phyloP scores from a whole-genome alignment of 2,329 filamentous ascomycete species.

The Nigrospora sphaerica region DNA sequence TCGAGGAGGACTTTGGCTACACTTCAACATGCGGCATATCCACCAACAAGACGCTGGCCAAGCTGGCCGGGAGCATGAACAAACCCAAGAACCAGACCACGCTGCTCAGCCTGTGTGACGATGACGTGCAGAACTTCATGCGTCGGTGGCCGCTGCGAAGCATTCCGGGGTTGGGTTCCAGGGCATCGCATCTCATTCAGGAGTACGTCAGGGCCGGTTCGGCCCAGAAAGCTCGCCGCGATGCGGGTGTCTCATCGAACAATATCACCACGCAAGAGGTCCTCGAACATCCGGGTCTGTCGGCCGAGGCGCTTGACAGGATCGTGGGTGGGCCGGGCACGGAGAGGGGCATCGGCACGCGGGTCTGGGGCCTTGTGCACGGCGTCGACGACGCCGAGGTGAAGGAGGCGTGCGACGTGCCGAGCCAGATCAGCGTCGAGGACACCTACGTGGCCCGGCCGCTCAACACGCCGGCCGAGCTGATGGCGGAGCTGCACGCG shows the following conservation, averaged over 20 bases:
- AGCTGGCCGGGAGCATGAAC: conserved; percentile 74
- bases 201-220: conserved; percentile 43
- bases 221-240: conserved; percentile 49
- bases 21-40: conserved; percentile 84
- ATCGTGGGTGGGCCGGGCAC: conserved; percentile 64
- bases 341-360: conserved; percentile 63
- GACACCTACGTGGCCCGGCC: conserved; percentile 72
- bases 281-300: conserved; percentile 55
- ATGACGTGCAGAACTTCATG: conserved; percentile 59
- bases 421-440: conserved; percentile 88
- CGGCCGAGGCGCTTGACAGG: conserved; percentile 56
- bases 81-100: conserved; percentile 88
- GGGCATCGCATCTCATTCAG: conserved; percentile 62
- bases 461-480: conserved; percentile 55
- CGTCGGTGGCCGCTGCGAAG: conserved; percentile 70
- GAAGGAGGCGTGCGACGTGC: conserved; percentile 61
- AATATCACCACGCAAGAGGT: conserved; percentile 33
- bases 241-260: neutral
- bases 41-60: conserved; percentile 79
- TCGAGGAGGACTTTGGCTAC: conserved; percentile 74
- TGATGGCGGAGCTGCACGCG: conserved; percentile 60
- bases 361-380: conserved; percentile 72
- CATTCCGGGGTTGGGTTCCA: conserved; percentile 81
- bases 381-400: conserved; percentile 74
- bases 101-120: conserved; percentile 58